phyloP scores from a whole-genome alignment of 2,329 filamentous ascomycete species.

The Cordyceps pruinosa region DNA sequence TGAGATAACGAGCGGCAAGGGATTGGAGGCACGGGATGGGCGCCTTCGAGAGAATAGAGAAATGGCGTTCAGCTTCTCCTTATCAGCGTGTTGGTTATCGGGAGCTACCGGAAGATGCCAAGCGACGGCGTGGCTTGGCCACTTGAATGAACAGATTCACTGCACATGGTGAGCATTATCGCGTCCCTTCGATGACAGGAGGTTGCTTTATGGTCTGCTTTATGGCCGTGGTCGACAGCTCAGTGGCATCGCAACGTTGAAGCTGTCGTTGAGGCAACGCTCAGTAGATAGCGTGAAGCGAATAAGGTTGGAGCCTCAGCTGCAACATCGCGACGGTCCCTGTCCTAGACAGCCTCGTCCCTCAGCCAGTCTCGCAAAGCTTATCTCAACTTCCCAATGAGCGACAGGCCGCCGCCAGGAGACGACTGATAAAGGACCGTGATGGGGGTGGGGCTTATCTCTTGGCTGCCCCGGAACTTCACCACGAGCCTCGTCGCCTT shows the following conservation, averaged over 20 bases:
- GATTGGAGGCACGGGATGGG: neutral
- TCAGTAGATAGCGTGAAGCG: neutral
- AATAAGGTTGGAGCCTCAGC: neutral
- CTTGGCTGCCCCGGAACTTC: conserved; percentile 5
- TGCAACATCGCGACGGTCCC: neutral
- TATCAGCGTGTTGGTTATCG: conserved; percentile 9
- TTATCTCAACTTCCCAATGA: conserved; percentile 6
- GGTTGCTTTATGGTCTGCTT: too few species aligned
- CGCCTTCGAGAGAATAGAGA: neutral
- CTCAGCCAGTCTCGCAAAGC: neutral
- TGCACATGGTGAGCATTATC: neutral
- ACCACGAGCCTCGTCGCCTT: conserved; percentile 3
- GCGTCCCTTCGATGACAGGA: neutral
- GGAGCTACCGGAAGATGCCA: neutral
- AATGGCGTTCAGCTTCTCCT: neutral
- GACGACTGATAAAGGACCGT: neutral
- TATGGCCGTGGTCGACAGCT: neutral
- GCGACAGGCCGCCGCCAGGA: neutral
- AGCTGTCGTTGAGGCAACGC: neutral
- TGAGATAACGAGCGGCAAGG: neutral
- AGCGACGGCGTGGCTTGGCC: neutral
- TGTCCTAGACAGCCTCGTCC: neutral
- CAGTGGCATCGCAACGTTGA: neutral
- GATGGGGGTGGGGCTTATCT: conserved; percentile 11
- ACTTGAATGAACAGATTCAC: neutral